A percentile compares a stretch with the other conserved stretches of the same genome.
Evolutionary conservation across 2,329 filamentous ascomycete genomes (phyloP).

Genomic region (Colletotrichum orbiculare): DNA sequence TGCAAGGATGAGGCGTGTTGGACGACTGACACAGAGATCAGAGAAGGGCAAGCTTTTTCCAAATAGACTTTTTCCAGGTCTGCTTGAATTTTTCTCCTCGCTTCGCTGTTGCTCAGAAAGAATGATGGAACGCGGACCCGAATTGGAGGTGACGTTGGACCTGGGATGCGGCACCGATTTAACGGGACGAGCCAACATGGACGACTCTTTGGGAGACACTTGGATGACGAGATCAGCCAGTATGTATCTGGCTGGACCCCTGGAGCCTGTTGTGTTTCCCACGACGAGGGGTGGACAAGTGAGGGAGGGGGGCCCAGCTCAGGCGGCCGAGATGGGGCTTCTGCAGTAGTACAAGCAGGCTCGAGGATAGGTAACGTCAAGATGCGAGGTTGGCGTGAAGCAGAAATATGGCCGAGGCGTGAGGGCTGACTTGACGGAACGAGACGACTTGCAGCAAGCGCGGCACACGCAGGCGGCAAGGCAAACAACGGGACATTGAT

Average conservation of each 20-base stretch:
- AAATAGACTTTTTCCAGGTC: too few relatives aligned
- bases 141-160: too few relatives aligned
- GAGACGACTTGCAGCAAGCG: not conserved
- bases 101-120: too few relatives aligned
- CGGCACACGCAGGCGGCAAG: not conserved
- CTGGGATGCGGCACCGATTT: too few relatives aligned
- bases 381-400: constrained; percentile 17
- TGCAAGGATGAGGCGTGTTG: constrained; percentile 5
- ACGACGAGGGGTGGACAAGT: not conserved
- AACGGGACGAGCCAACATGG: too few relatives aligned
- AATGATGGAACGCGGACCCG: too few relatives aligned
- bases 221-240: too few relatives aligned
- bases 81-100: too few relatives aligned
- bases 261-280: constrained; percentile 13
- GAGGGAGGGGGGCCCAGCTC: not conserved
- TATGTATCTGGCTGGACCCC: not conserved
- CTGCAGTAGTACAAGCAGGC: not conserved
- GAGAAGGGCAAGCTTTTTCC: not conserved
- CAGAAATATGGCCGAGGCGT: constrained; percentile 16
- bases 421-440: not conserved
- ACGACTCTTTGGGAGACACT: too few relatives aligned
- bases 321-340: constrained; percentile 9
- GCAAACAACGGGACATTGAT: not conserved
- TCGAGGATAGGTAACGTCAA: not conserved
- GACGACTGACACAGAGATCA: not conserved